A percentile compares a stretch with the other conserved stretches of the same genome.
These are phyloP conservation scores for Ophiostoma himal-ulmi DNA, from an alignment of 2,329 filamentous ascomycete species.

Conservation along the genomic window DNA sequence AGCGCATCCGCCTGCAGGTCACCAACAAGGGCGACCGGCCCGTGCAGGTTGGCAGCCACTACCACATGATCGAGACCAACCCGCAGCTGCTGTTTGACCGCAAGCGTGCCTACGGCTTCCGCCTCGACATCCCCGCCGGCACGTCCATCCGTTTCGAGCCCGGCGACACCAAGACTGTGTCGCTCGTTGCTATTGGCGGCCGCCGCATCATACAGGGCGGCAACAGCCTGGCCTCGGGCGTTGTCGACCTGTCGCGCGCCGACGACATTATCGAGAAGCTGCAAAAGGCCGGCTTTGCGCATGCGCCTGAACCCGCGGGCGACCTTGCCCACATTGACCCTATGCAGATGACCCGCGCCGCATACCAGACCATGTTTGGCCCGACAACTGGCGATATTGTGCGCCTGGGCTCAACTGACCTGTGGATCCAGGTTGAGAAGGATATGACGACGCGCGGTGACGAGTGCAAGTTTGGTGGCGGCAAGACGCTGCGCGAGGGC, in stretches of 20 bases:
- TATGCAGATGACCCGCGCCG: conserved; percentile 67
- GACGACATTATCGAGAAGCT: conserved; percentile 63
- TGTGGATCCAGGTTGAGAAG: conserved; percentile 86
- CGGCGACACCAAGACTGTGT: conserved; percentile 85
- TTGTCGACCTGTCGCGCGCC: conserved; percentile 57
- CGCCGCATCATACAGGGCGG: conserved; percentile 75
- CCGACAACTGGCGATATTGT: conserved; percentile 86
- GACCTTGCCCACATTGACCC: conserved; percentile 50
- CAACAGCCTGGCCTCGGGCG: conserved; percentile 70
- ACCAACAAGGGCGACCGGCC: conserved; percentile 84
- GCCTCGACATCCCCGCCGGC: conserved; percentile 83
- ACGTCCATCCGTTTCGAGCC: conserved; percentile 93
- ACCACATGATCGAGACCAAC: conserved; percentile 95
- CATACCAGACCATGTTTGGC: conserved; percentile 85
- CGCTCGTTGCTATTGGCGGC: conserved; percentile 81
- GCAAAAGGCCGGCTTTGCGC: conserved; percentile 69
- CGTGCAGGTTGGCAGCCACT: conserved; percentile 90
- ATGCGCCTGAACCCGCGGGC: conserved; percentile 55
- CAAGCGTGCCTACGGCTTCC: conserved; percentile 70
- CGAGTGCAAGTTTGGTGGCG: conserved; percentile 91
- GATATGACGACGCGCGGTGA: conserved; percentile 83
- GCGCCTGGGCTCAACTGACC: conserved; percentile 71
- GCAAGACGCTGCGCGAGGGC: conserved; percentile 87
- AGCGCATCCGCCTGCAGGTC: conserved; percentile 67
- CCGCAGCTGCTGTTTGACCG: conserved; percentile 86